Base-by-base conservation (phyloP, 2,329 filamentous ascomycete genomes). In the Arachnomyces sp. region DNA sequence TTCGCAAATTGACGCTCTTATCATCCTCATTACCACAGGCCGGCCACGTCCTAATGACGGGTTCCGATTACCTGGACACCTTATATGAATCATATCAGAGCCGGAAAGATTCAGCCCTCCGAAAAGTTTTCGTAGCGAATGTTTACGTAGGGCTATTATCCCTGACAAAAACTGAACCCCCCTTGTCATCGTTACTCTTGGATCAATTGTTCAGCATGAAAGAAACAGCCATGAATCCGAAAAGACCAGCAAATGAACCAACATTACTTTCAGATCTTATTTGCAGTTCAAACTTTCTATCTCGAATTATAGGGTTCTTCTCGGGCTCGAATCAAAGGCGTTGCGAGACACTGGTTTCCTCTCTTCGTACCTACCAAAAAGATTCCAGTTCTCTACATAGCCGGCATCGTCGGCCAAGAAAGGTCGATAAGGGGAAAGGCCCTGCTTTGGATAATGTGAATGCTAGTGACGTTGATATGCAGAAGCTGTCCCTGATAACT, bases 151-250 rank as follows among this genome's bases (percentile, higher is more conserved):
- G 84, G 30, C 68, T 95, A 0, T 65, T 80, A 2, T 82, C 85
- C 1, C 66, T 94, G 28, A 73, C 84, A 3, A 79, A 84, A 46
- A 74, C 74, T 2, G 67, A 76, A 1, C 75, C 76, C 13, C 78
- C 83, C 4, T 88, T 85, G 44, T 74, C 82, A 51, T 84, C 87
- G 7, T 72, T 86, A 46, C 65, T 95, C 12, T 77, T 84, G 7
- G 90, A 96, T 57, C 82, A 90, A 53, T 70, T 95, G 3, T 95
- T 92, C 60, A 78, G 78, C 8, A 68, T 95, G 21, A 90, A 88
- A 53, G 71, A 74, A 3, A 78, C 78, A 15, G 82, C 84, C 4
- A 80, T 76, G 11, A 78, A 82, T 49, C 57, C 60, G 12, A 64
- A 66, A 25, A 58, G 54, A 15, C 58, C 61, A 36, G 57, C 56